A percentile compares a stretch with the other conserved stretches of the same genome.
phyloP scores from a whole-genome alignment of 495 filamentous ascomycete species.

The Talaromyces stipitatus region DNA sequence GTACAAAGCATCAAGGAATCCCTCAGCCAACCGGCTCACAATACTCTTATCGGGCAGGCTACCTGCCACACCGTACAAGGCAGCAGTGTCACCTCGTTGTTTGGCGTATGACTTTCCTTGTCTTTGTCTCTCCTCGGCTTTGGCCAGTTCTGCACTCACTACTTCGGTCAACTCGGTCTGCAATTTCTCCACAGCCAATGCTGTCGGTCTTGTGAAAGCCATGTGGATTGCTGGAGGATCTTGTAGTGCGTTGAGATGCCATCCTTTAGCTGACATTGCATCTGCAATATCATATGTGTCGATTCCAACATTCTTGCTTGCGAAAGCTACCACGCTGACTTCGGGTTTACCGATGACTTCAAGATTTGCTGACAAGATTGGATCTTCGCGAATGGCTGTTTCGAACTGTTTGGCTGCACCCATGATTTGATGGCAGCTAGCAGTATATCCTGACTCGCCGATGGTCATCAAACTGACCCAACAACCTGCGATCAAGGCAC shows the following conservation, averaged over 20 bases:
- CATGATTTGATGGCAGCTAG: constrained; percentile 78
- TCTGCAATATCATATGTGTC: constrained; percentile 87
- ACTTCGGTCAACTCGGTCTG: constrained; percentile 69
- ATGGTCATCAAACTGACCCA: constrained; percentile 86
- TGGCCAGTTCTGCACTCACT: constrained; percentile 66
- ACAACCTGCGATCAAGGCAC: constrained; percentile 87
- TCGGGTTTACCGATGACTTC: constrained; percentile 77
- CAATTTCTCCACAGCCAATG: constrained; percentile 67
- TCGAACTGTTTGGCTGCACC: constrained; percentile 81
- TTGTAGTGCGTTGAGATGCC: constrained; percentile 95
- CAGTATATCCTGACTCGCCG: constrained; percentile 84
- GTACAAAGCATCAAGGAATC: constrained; percentile 93
- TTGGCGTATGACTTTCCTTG: constrained; percentile 48
- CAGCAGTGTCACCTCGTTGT: constrained; percentile 63
- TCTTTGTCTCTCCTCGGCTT: constrained; percentile 67
- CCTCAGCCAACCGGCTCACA: constrained; percentile 79
- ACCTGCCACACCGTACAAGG: constrained; percentile 91
- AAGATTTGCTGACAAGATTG: constrained; percentile 60
- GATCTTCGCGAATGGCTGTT: constrained; percentile 57
- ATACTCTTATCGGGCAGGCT: constrained; percentile 93
- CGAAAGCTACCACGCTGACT: constrained; percentile 85
- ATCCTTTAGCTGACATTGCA: constrained; percentile 71
- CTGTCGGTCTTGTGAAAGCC: constrained; percentile 88
- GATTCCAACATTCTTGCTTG: constrained; percentile 55
- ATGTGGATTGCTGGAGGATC: constrained; percentile 91